These are phyloP conservation scores for Globisporangium middletonii DNA, from an alignment of 352 stramenopile genomes.

Conservation along the genomic window DNA sequence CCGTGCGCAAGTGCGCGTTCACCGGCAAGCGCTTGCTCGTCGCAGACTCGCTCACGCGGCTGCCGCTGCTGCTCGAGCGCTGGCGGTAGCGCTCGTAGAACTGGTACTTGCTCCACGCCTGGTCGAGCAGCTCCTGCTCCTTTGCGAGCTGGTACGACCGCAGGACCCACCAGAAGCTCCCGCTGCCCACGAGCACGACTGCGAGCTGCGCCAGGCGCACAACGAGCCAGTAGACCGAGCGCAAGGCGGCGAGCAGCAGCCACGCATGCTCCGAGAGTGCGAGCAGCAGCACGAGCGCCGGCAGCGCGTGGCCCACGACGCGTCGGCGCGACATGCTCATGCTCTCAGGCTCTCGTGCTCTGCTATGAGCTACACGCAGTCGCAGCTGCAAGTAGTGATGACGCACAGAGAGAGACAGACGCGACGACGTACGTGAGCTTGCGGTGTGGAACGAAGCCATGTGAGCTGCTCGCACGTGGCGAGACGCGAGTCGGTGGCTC, in stretches of 20 bases:
- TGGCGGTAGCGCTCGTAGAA: slow-evolving; percentile 51
- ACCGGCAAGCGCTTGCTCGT: slow-evolving; percentile 49
- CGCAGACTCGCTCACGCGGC: background rate
- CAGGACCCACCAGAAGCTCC: slow-evolving; percentile 57
- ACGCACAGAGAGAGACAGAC: too few species aligned
- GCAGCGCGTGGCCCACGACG: slow-evolving; percentile 4
- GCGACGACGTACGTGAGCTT: too few species aligned
- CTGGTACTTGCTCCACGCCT: slow-evolving; percentile 37
- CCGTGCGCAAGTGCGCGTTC: slow-evolving; percentile 50
- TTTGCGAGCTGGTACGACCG: slow-evolving; percentile 53
- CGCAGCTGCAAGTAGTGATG: too few species aligned
- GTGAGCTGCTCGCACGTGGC: too few species aligned
- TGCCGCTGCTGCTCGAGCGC: slow-evolving; percentile 14
- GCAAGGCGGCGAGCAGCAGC: slow-evolving; percentile 3
- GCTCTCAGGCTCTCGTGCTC: background rate
- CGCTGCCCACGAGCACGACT: slow-evolving; percentile 37
- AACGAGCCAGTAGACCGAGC: slow-evolving; percentile 15
- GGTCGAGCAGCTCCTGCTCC: slow-evolving; percentile 58
- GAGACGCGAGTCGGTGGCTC: too few species aligned
- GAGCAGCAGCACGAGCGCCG: slow-evolving; percentile 23
- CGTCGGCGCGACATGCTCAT: slow-evolving; percentile 3
- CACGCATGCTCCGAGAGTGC: slow-evolving; percentile 10
- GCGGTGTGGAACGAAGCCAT: too few species aligned
- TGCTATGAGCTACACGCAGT: too few species aligned
- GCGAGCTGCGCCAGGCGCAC: slow-evolving; percentile 32